These are phyloP conservation scores for Cercospora citrullina DNA, from an alignment of 2,329 filamentous ascomycete genomes.

Conservation along the genomic window DNA sequence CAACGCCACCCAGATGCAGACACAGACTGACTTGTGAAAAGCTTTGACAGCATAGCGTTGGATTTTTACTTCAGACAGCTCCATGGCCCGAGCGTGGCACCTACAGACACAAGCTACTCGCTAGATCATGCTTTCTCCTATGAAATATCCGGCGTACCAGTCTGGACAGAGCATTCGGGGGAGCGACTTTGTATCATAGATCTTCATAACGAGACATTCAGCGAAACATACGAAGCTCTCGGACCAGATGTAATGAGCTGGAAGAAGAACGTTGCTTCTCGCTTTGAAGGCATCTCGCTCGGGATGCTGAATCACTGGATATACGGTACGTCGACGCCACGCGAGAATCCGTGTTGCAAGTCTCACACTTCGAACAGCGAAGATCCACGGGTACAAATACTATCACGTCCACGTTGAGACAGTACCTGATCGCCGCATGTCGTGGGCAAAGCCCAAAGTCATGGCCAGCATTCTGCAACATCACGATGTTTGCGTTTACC, in stretches of 20 bases:
- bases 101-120: background rate
- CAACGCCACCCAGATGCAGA: background rate
- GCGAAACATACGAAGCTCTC: background rate
- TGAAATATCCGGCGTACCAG: background rate
- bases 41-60: constrained; percentile 1
- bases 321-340: background rate
- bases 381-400: constrained; percentile 18
- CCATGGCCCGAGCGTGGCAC: background rate
- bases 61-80: background rate
- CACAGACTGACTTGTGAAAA: background rate
- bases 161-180: constrained; percentile 4
- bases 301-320: constrained; percentile 18
- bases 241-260: constrained; percentile 8
- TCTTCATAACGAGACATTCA: constrained; percentile 12
- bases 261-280: background rate
- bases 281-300: constrained; percentile 10
- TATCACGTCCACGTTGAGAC: constrained; percentile 13
- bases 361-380: background rate
- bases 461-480: constrained; percentile 8
- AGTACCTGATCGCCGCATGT: constrained; percentile 11
- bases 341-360: background rate
- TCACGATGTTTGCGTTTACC: constrained; percentile 15
- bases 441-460: constrained; percentile 14
- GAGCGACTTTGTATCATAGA: constrained; percentile 14
- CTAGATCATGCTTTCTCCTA: constrained; percentile 4